Conservation (phyloP, 1,284 basidiomycete species). For the Heterobasidion parviporum region DNA sequence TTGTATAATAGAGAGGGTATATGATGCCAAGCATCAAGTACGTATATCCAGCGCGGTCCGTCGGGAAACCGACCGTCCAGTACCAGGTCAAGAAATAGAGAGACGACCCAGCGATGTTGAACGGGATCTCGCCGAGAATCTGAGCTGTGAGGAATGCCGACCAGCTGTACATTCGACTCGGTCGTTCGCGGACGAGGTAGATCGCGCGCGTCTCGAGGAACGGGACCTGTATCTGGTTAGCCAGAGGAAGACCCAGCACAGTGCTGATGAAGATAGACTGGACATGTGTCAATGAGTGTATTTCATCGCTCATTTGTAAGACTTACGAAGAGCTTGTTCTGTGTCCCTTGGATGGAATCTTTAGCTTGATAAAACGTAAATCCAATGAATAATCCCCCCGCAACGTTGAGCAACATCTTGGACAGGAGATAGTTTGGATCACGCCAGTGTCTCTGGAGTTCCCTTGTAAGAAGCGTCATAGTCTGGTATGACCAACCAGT, state of each 20-base stretch:
- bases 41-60: slow-evolving; percentile 46
- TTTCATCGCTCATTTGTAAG: background rate
- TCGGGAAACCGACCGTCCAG: slow-evolving; percentile 59
- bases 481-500: slow-evolving; percentile 40
- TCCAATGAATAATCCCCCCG: slow-evolving; percentile 55
- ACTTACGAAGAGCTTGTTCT: slow-evolving; percentile 73
- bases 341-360: slow-evolving; percentile 60
- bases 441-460: slow-evolving; percentile 49
- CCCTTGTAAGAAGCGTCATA: slow-evolving; percentile 35
- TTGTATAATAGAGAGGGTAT: slow-evolving; percentile 48
- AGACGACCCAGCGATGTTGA: slow-evolving; percentile 53
- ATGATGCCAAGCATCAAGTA: slow-evolving; percentile 39
- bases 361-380: slow-evolving; percentile 66
- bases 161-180: slow-evolving; percentile 82
- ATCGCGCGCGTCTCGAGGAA: slow-evolving; percentile 45
- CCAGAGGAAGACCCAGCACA: slow-evolving; percentile 1
- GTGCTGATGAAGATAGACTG: slow-evolving; percentile 15
- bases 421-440: slow-evolving; percentile 72
- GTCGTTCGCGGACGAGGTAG: slow-evolving; percentile 59
- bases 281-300: background rate
- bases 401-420: slow-evolving; percentile 54
- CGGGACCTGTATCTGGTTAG: slow-evolving; percentile 32
- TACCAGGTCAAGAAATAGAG: slow-evolving; percentile 64
- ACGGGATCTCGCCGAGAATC: slow-evolving; percentile 56
- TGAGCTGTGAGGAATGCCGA: slow-evolving; percentile 60